These are phyloP conservation scores for Daldinia concentrica DNA, from an alignment of 495 filamentous ascomycete genomes.

Conservation along the genomic window DNA sequence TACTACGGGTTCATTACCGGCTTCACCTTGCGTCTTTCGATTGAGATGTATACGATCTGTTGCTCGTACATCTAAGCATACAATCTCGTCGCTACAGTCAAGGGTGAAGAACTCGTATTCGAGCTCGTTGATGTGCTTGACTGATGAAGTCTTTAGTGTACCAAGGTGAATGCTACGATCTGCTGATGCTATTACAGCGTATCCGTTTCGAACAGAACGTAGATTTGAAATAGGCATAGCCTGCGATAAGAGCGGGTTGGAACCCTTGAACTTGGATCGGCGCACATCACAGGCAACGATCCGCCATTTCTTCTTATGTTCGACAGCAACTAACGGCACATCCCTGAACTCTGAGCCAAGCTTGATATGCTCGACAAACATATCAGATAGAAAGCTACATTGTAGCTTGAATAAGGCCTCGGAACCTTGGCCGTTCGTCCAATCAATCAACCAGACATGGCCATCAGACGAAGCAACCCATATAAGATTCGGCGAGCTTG, in stretches of 20 bases:
- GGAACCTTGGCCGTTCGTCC: slow-evolving; percentile 67
- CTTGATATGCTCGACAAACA: slow-evolving; percentile 55
- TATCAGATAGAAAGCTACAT: slow-evolving; percentile 44
- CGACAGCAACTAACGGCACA: slow-evolving; percentile 54
- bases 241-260: slow-evolving; percentile 47
- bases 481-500: slow-evolving; percentile 63
- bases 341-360: slow-evolving; percentile 50
- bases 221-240: slow-evolving; percentile 48
- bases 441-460: slow-evolving; percentile 76
- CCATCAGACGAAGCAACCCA: slow-evolving; percentile 77
- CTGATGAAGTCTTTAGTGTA: slow-evolving; percentile 17
- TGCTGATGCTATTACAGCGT: slow-evolving; percentile 37
- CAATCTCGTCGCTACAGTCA: slow-evolving; percentile 63
- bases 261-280: slow-evolving; percentile 29
- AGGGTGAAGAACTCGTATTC: slow-evolving; percentile 60
- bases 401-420: slow-evolving; percentile 48
- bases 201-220: slow-evolving; percentile 38
- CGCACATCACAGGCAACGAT: slow-evolving; percentile 55
- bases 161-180: slow-evolving; percentile 41
- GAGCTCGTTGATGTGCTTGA: slow-evolving; percentile 48
- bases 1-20: slow-evolving; percentile 51
- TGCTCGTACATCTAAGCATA: slow-evolving; percentile 63
- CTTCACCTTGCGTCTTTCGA: slow-evolving; percentile 49
- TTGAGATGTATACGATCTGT: slow-evolving; percentile 44
- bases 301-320: slow-evolving; percentile 48